phyloP scores from a whole-genome alignment of 169 alveolate genomes.

The Eimeria necatrix region DNA sequence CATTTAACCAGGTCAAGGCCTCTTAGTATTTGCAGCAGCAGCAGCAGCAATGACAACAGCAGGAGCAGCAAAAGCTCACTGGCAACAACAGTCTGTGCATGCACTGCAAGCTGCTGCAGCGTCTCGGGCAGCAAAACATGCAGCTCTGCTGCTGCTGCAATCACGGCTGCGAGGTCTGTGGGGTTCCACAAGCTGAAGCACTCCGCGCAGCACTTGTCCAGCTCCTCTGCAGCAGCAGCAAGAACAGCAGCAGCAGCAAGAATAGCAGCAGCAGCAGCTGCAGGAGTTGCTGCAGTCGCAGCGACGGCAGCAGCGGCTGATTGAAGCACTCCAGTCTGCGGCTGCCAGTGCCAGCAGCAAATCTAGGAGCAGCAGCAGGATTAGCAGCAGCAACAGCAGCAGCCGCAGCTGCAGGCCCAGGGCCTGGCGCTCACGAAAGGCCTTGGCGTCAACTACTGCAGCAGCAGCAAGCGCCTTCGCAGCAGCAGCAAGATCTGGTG shows the following conservation, averaged over 20 bases:
- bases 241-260: constrained; percentile 3
- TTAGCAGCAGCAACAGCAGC: not conserved
- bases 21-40: not conserved
- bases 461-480: constrained; percentile 57
- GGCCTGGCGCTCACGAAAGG: constrained; percentile 2
- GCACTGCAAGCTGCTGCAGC: constrained; percentile 60
- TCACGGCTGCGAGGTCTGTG: not conserved
- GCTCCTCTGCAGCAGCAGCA: constrained; percentile 41
- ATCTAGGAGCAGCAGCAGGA: not conserved
- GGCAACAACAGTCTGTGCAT: constrained; percentile 18
- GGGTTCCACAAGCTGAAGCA: constrained; percentile 46
- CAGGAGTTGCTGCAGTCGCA: not conserved
- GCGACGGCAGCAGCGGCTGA: constrained; percentile 1
- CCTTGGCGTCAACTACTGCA: not conserved
- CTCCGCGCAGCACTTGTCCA: constrained; percentile 33
- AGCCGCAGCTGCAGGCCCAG: not conserved
- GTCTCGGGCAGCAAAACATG: not conserved
- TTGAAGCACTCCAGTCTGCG: too few species aligned
- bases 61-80: constrained; percentile 40
- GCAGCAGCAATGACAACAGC: not conserved
- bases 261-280: constrained; percentile 2
- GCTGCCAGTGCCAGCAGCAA: not conserved
- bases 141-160: constrained; percentile 51
- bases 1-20: not conserved
- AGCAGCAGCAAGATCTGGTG: constrained; percentile 28